These are phyloP conservation scores for Fagopyrum tataricum DNA, from an alignment of 148 eudicot species.

Conservation along the genomic window DNA sequence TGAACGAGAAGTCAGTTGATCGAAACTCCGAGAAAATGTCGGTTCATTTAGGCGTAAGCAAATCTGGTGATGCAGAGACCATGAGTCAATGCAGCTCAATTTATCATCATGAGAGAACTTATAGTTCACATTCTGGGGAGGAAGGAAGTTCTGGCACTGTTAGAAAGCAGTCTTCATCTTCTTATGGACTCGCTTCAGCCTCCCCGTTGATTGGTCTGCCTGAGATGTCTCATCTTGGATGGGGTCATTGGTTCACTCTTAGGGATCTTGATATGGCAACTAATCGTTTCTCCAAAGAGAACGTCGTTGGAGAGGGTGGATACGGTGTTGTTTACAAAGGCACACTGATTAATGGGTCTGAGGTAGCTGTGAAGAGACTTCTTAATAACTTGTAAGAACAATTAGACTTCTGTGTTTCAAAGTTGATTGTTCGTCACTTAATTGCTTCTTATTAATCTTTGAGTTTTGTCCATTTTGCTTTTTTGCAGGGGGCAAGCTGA, in stretches of 20 bases:
- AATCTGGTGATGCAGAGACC: conserved; percentile 69
- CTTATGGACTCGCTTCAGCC: conserved; percentile 29
- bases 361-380: conserved; percentile 74
- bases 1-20: conserved; percentile 53
- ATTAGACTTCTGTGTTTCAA: not conserved
- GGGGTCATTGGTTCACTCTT: conserved; percentile 91
- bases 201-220: conserved; percentile 74
- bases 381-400: conserved; percentile 67
- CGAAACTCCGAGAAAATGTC: conserved; percentile 64
- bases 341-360: conserved; percentile 54
- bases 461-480: not conserved
- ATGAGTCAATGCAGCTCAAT: conserved; percentile 79
- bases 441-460: not conserved
- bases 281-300: conserved; percentile 56
- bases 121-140: conserved; percentile 45
- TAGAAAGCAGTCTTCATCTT: conserved; percentile 19
- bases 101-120: conserved; percentile 59
- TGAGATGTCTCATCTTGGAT: conserved; percentile 75
- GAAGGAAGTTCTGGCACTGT: conserved; percentile 26
- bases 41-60: conserved; percentile 63
- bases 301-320: conserved; percentile 79
- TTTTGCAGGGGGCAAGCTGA: conserved; percentile 74
- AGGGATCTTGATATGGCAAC: conserved; percentile 75
- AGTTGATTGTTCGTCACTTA: not conserved
- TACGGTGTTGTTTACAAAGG: conserved; percentile 82